Evolutionary conservation across 1,284 basidiomycete genomes (phyloP), one percentile per base, ranked within the genome.

Genomic region (Sparassis latifolia): DNA sequence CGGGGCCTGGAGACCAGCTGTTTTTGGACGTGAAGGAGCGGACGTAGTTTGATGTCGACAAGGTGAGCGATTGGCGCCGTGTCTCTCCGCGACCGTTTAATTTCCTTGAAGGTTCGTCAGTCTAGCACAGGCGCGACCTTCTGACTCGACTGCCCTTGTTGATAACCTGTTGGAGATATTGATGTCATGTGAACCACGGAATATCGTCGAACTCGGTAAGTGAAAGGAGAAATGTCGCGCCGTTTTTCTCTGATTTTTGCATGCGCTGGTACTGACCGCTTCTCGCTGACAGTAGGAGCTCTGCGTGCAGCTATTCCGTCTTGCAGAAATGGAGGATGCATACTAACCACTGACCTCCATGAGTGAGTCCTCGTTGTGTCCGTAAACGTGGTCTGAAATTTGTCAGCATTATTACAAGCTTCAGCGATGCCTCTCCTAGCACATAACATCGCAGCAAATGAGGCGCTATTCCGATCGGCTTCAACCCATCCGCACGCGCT

Each of bases 41-140:
- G 62, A 92, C 87, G 0, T 87, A 86, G 2, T 94, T 90, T 63
- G 91, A 92, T 63, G 73, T 95, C 4, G 91, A 94, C 72, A 94
- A 94, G 79, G 92, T 90, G 56, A 50, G 58, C 48, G 42, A 3
- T 41, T 31, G 10, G 3, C 9, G 7, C 31, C 10, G 5, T 7
- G 27, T 41, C 49, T 9, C 32, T 33, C 29, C 10, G 90, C 2
- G 76, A 92, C 44, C 89, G 87, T 2, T 69, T 92, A 28, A 82
- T 84, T 50, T 79, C 87, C 0, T 92, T 88, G 88, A 70, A 92
- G 12, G 68, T 74, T 10, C 66, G 66, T 55, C 66, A 74, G 2
- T 48, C 58, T 3, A 20, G 20, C 20, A 20, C 9, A 33, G 28
- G 33, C 44, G 10, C 33, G 32, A 20, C 38, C 33, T 20, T 28